Percentiles rank a stretch among this genome's conserved stretches.
Evolutionary conservation across 768 basidiomycete genomes (phyloP).

Genomic region (Amanita brunnescens): DNA sequence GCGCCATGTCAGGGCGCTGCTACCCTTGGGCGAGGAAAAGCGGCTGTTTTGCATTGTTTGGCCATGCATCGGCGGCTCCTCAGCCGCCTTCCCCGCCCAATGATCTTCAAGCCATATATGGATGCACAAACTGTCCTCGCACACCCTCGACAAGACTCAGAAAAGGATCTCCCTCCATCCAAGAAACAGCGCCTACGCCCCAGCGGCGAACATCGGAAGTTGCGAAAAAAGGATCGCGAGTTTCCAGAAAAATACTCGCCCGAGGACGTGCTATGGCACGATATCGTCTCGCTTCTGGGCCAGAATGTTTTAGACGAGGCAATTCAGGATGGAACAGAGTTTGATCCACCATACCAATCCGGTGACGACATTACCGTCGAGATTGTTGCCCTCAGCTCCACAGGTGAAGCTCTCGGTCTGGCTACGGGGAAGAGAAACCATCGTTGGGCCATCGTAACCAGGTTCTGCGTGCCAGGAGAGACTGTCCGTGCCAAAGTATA

Average conservation of each 20-base stretch:
- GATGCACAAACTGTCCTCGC: neutral
- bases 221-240: conserved; percentile 28
- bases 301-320: conserved; percentile 41
- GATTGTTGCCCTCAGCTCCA: conserved; percentile 55
- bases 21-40: neutral
- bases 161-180: conserved; percentile 16
- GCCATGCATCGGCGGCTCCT: neutral
- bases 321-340: conserved; percentile 39
- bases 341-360: conserved; percentile 49
- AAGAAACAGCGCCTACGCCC: conserved; percentile 22
- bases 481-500: conserved; percentile 65
- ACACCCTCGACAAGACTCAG: conserved; percentile 9
- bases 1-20: conserved; percentile 38
- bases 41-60: neutral
- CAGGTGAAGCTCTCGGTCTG: conserved; percentile 55
- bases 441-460: conserved; percentile 78
- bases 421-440: conserved; percentile 25
- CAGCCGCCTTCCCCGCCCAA: neutral
- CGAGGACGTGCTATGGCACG: conserved; percentile 69
- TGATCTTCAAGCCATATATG: conserved; percentile 1
- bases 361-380: conserved; percentile 59
- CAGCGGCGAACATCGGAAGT: conserved; percentile 13
- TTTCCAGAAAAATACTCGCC: conserved; percentile 57
- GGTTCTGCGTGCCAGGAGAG: conserved; percentile 82
- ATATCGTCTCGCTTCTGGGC: conserved; percentile 63